Percentiles rank a stretch among this genome's conserved stretches.
Conservation (phyloP, 495 filamentous ascomycete species). For the Apodospora peruviana region DNA sequence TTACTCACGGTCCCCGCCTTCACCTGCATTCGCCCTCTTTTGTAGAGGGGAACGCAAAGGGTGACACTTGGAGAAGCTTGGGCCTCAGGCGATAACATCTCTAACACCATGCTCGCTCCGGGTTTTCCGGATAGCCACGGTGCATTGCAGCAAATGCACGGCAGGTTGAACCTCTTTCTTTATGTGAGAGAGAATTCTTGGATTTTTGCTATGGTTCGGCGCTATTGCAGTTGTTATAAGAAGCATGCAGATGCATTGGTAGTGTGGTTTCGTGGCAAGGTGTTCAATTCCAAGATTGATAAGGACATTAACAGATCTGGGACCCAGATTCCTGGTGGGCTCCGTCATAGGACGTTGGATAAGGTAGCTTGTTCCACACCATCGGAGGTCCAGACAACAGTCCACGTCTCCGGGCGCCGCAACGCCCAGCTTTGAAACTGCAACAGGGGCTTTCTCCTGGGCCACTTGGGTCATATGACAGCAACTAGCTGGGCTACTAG, state of each 20-base stretch:
- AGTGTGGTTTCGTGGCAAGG: too few species aligned
- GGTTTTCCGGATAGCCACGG: neutral
- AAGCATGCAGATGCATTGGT: too few species aligned
- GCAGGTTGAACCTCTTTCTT: neutral
- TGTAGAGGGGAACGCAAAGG: slow-evolving; percentile 5
- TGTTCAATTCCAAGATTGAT: too few species aligned
- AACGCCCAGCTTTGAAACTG: neutral
- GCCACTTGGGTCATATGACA: too few species aligned
- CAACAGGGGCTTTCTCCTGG: too few species aligned
- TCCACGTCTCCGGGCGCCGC: neutral
- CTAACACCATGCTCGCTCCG: slow-evolving; percentile 4
- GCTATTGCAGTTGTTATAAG: too few species aligned
- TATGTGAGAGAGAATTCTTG: too few species aligned
- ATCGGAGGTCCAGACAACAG: neutral
- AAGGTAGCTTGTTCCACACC: too few species aligned
- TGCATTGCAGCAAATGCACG: neutral
- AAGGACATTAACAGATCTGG: neutral
- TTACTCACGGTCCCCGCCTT: slow-evolving; percentile 30
- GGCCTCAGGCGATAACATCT: neutral
- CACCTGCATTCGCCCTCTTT: slow-evolving; percentile 7
- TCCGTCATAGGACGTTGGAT: too few species aligned
- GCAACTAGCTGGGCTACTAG: too few species aligned
- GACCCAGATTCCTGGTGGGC: too few species aligned
- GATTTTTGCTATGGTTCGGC: too few species aligned
- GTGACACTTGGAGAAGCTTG: slow-evolving; percentile 5